phyloP scores from a whole-genome alignment of 163 green algal genomes.

The Coccomyxa subellipsoidea region DNA sequence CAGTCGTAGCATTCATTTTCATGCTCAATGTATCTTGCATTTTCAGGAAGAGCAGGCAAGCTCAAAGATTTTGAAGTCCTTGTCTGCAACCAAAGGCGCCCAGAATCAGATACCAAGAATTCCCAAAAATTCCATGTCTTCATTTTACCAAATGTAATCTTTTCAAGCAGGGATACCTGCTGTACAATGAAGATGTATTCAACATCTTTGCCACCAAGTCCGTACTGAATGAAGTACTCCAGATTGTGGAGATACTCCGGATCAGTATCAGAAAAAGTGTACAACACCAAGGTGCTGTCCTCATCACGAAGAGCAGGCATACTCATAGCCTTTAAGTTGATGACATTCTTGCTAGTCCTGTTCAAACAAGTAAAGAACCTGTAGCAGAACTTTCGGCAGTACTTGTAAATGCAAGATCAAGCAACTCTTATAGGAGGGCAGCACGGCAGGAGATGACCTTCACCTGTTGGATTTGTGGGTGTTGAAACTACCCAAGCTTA shows the following conservation, averaged over 20 bases:
- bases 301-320: too few relatives aligned
- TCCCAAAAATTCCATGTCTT: not conserved
- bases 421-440: too few relatives aligned
- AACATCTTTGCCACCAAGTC: constrained; percentile 42
- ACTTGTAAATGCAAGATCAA: too few relatives aligned
- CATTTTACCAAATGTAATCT: not conserved
- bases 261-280: constrained; percentile 50
- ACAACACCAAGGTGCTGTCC: constrained; percentile 49
- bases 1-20: constrained; percentile 63
- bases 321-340: too few relatives aligned
- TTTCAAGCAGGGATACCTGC: constrained; percentile 3
- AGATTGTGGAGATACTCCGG: constrained; percentile 53
- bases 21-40: constrained; percentile 48
- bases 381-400: too few relatives aligned
- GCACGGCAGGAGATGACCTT: too few relatives aligned
- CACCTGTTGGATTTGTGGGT: too few relatives aligned
- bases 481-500: too few relatives aligned
- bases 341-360: too few relatives aligned
- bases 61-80: not conserved
- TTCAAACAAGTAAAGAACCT: too few relatives aligned
- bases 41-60: constrained; percentile 42
- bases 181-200: constrained; percentile 50
- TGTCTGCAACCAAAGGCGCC: not conserved
- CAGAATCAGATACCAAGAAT: not conserved
- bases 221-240: constrained; percentile 46